phyloP scores from a whole-genome alignment of 148 eudicot species.

The Chenopodium album region DNA sequence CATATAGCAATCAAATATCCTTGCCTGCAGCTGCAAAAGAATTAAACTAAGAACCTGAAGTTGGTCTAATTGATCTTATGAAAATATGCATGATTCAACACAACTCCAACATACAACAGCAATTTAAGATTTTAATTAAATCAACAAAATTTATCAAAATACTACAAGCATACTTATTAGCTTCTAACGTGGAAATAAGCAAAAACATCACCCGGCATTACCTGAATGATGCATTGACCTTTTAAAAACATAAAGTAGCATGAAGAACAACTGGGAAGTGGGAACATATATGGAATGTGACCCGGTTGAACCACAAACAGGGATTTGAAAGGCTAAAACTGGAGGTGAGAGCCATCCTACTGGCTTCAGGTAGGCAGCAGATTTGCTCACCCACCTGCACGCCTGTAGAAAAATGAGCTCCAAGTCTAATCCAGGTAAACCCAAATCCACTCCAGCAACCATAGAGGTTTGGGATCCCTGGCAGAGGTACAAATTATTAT shows the following conservation, averaged over 20 bases:
- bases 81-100: background rate
- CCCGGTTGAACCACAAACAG: conserved; percentile 24
- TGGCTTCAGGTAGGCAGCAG: conserved; percentile 28
- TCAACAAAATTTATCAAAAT: background rate
- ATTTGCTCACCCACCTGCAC: conserved; percentile 20
- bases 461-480: conserved; percentile 29
- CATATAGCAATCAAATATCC: background rate
- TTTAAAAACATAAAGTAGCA: conserved; percentile 5
- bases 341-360: conserved; percentile 22
- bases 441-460: conserved; percentile 26
- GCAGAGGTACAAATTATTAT: conserved; percentile 21
- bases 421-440: conserved; percentile 20
- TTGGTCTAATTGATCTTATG: background rate
- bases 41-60: background rate
- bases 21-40: conserved; percentile 20
- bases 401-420: conserved; percentile 2
- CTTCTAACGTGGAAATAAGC: background rate
- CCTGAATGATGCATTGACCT: conserved; percentile 21
- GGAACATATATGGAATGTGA: conserved; percentile 2
- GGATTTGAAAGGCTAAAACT: conserved; percentile 9
- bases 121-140: background rate
- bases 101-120: background rate
- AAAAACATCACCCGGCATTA: background rate
- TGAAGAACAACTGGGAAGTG: conserved; percentile 18
- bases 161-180: background rate